Base-by-base conservation (phyloP, 1,139 yeast genomes). In the Yamadazyma triangularis region DNA sequence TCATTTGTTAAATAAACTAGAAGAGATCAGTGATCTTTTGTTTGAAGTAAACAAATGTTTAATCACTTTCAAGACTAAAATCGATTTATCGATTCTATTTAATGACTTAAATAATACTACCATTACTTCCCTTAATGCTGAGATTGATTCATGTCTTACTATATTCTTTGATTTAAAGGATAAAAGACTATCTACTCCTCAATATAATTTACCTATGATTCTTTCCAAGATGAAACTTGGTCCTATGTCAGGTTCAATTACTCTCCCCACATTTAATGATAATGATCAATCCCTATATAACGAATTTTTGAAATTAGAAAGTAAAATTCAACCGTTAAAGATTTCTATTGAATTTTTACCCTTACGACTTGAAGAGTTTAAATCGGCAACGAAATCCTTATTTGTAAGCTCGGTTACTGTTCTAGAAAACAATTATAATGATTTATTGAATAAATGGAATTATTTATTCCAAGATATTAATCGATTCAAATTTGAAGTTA, bases 291-390 rank as follows among this genome's bases (percentile, higher is more conserved):
- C 39, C 13, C 32, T 58, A n/a, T 57, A 63, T 40, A 41, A 50
- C 6, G 56, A 54, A 16, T 63, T 60, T 36, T 32, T 54, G 10
- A 45, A 40, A 4, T 46, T 69, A 8, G 60, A 58, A 18, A 42
- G 56, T 5, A 51, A 60, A 20, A 42, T 77, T 9, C 60, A 59
- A 21, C 86, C 86, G 0, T 56, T 80, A 27, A 58, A 61, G 26
- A 79, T 78, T 2, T 79, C 89, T 13, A 46, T 82, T n/a, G 66
- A 70, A 26, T 70, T 78, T 33, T 60, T 82, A 4, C 84, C 85
- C 0, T 45, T 59, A 11, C 58, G 82, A 31, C 59, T 81, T 14
- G 73, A 73, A 13, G 66, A 62, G 30, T 72, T 66, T 47, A 56
- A 48, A 32, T 50, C 46, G 12, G 48, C 52, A 29, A 69, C 64